Evolutionary conservation across 2,329 filamentous ascomycete genomes (phyloP).

Genomic region (Pseudogymnoascus sp.): DNA sequence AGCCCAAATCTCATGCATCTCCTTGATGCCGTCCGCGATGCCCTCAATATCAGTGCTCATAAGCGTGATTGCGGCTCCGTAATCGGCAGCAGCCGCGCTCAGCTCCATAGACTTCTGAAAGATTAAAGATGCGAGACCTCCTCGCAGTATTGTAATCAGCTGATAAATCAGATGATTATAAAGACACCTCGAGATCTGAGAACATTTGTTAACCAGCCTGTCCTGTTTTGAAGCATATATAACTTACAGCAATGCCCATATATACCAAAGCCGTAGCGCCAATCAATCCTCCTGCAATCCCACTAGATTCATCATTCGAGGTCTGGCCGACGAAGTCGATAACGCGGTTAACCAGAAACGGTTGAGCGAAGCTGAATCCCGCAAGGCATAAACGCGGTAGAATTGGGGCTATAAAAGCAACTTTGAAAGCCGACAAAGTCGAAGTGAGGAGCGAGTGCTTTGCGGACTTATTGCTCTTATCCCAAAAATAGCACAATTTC

Average conservation of each 20-base stretch:
- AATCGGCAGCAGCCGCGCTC: slow-evolving; percentile 25
- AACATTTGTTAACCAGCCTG: neutral
- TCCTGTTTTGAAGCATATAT: neutral
- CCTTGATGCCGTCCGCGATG: slow-evolving; percentile 19
- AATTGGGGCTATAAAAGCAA: slow-evolving; percentile 20
- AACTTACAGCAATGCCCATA: slow-evolving; percentile 32
- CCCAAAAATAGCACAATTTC: neutral
- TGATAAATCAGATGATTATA: slow-evolving; percentile 34
- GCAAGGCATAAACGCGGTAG: slow-evolving; percentile 31
- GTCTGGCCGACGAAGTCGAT: slow-evolving; percentile 25
- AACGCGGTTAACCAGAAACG: slow-evolving; percentile 33
- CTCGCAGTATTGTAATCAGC: slow-evolving; percentile 34
- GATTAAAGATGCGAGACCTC: slow-evolving; percentile 38
- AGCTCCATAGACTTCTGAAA: slow-evolving; percentile 38
- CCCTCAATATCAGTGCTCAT: slow-evolving; percentile 38
- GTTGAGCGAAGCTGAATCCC: slow-evolving; percentile 37
- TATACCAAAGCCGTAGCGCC: slow-evolving; percentile 34
- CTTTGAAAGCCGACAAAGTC: neutral
- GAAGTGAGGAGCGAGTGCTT: neutral
- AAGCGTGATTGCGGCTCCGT: slow-evolving; percentile 33
- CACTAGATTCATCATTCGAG: slow-evolving; percentile 19
- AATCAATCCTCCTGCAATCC: slow-evolving; percentile 31
- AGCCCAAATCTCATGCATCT: slow-evolving; percentile 32
- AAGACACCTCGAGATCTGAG: slow-evolving; percentile 16
- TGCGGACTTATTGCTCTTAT: neutral